A percentile compares a stretch with the other conserved stretches of the same genome.
Evolutionary conservation across 257 asterid species (phyloP).

Genomic region (Cynanchum wilfordii): DNA sequence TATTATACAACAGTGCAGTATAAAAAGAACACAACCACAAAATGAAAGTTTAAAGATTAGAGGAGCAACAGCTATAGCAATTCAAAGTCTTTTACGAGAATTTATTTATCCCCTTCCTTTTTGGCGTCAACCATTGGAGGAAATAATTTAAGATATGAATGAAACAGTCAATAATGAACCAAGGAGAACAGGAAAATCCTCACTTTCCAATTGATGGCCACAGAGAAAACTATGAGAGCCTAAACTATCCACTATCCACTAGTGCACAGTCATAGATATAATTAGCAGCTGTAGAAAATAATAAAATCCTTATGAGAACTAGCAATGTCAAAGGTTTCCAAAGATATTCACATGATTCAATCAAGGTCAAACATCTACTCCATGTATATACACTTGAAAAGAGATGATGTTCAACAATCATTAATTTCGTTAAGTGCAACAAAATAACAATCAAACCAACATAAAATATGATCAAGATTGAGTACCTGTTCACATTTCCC

Average conservation of each 20-base stretch:
- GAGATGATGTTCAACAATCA: neutral
- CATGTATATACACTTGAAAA: neutral
- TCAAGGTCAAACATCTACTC: neutral
- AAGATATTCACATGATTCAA: neutral
- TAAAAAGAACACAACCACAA: neutral
- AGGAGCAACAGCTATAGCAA: neutral
- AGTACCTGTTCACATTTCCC: constrained; percentile 98
- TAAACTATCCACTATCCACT: neutral
- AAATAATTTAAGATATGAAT: neutral
- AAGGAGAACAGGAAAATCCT: neutral
- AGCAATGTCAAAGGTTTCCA: neutral
- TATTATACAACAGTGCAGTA: neutral
- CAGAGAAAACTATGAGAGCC: neutral
- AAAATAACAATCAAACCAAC: constrained; percentile 2
- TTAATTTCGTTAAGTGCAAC: neutral
- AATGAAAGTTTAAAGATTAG: neutral
- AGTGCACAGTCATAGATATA: neutral
- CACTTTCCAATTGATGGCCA: neutral
- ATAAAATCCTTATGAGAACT: neutral
- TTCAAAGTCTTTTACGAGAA: neutral
- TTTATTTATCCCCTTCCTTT: neutral
- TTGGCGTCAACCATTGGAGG: neutral
- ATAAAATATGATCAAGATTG: constrained; percentile 17
- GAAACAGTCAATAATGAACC: neutral
- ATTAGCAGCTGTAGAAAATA: neutral